Conservation (phyloP, 2,329 filamentous ascomycete species). For the Talaromyces sp. region DNA sequence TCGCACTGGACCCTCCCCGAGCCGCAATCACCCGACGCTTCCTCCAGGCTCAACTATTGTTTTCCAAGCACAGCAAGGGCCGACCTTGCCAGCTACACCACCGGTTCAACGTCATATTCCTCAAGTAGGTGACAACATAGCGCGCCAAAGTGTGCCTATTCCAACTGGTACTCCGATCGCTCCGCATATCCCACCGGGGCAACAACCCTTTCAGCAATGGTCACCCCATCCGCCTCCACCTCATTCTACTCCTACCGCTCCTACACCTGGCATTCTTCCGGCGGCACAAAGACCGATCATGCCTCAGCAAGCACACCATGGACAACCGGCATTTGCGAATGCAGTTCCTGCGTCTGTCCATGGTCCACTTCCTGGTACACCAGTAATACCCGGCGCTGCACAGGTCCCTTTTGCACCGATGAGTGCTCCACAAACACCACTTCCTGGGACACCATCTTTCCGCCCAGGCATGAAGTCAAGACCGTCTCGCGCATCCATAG, state of each 20-base stretch:
- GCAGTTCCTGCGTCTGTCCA: slow-evolving; percentile 14
- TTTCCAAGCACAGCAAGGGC: slow-evolving; percentile 20
- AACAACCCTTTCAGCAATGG: slow-evolving; percentile 34
- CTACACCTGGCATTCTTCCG: slow-evolving; percentile 15
- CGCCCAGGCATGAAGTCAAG: slow-evolving; percentile 21
- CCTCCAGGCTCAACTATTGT: slow-evolving; percentile 18
- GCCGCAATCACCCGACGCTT: slow-evolving; percentile 7
- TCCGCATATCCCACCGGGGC: slow-evolving; percentile 18
- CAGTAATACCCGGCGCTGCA: slow-evolving; percentile 14
- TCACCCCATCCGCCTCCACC: slow-evolving; percentile 22
- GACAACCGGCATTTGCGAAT: slow-evolving; percentile 15
- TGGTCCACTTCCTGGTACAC: slow-evolving; percentile 22
- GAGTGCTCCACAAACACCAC: slow-evolving; percentile 23
- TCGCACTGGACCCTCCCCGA: slow-evolving; percentile 7
- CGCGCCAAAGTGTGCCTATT: slow-evolving; percentile 13
- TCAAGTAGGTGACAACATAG: slow-evolving; percentile 11
- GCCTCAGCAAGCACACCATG: slow-evolving; percentile 8
- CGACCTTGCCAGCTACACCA: slow-evolving; percentile 14
- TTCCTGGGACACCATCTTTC: slow-evolving; percentile 18
- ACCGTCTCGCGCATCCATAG: slow-evolving; percentile 28
- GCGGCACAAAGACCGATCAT: slow-evolving; percentile 1
- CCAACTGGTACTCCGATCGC: slow-evolving; percentile 12
- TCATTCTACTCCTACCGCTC: not conserved
- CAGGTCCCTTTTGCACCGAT: slow-evolving; percentile 22
- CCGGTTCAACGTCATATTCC: slow-evolving; percentile 9